A percentile compares a stretch with the other conserved stretches of the same genome.
Evolutionary conservation across 495 filamentous ascomycete genomes (phyloP).

Genomic region (Hypoxylon rickii): DNA sequence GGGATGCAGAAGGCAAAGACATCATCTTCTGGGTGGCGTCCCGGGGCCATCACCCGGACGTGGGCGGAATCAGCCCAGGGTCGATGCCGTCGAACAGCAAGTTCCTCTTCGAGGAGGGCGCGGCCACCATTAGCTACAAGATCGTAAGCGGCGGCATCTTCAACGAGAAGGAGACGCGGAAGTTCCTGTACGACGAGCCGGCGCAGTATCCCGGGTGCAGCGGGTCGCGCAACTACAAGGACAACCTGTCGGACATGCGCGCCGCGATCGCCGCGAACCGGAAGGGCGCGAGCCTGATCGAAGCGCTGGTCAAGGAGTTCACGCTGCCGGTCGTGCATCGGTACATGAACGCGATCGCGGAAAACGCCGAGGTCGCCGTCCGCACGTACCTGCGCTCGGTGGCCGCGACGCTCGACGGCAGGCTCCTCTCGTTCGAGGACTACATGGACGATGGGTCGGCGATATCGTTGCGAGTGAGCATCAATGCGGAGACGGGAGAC

Average conservation of each 20-base stretch:
- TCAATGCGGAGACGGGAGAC: slow-evolving; percentile 72
- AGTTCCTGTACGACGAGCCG: slow-evolving; percentile 78
- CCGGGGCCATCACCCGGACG: slow-evolving; percentile 92
- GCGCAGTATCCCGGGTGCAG: slow-evolving; percentile 80
- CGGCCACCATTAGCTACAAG: slow-evolving; percentile 86
- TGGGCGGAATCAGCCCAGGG: slow-evolving; percentile 89
- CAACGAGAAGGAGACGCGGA: slow-evolving; percentile 81
- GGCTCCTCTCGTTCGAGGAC: slow-evolving; percentile 43
- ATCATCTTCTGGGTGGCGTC: slow-evolving; percentile 96
- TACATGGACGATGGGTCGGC: slow-evolving; percentile 82
- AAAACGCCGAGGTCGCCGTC: slow-evolving; percentile 77
- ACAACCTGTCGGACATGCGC: slow-evolving; percentile 93
- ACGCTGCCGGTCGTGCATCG: slow-evolving; percentile 83
- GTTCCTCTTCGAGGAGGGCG: slow-evolving; percentile 90
- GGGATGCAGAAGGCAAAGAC: slow-evolving; percentile 58
- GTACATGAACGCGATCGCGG: slow-evolving; percentile 89
- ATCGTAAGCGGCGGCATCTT: slow-evolving; percentile 85
- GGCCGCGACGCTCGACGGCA: slow-evolving; percentile 63
- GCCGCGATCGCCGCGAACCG: slow-evolving; percentile 92
- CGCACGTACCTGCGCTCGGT: slow-evolving; percentile 72
- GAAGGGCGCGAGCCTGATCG: slow-evolving; percentile 87
- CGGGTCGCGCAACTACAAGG: slow-evolving; percentile 82
- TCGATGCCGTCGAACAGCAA: slow-evolving; percentile 92
- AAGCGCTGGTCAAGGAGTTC: slow-evolving; percentile 79
- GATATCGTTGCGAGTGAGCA: slow-evolving; percentile 70